Evolutionary conservation across 371 early-diverging fungal genomes (phyloP).

Genomic region (Umbelopsis sp.): DNA sequence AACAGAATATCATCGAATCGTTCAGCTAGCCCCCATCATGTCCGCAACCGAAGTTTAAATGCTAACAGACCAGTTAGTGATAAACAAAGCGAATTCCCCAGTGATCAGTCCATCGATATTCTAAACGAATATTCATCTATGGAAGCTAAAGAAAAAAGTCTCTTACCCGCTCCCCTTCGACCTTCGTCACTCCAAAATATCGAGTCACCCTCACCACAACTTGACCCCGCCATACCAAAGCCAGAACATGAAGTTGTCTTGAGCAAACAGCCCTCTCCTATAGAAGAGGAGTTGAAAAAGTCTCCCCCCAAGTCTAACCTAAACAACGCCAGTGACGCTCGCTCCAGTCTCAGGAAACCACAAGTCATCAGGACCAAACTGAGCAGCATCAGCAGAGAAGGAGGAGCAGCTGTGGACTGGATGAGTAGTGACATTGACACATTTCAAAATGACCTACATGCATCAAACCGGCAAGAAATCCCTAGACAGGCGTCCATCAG

Average conservation of each 20-base stretch:
- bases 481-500: background rate
- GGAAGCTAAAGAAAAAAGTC: conserved; percentile 14
- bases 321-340: background rate
- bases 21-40: background rate
- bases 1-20: background rate
- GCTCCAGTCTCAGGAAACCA: conserved; percentile 5
- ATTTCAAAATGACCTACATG: background rate
- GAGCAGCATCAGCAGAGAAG: background rate
- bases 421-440: conserved; percentile 1
- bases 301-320: background rate
- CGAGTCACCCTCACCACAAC: background rate
- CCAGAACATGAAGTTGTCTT: background rate
- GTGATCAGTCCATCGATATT: background rate
- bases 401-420: background rate
- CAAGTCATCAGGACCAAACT: background rate
- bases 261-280: background rate
- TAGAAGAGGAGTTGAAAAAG: background rate
- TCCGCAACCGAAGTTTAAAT: background rate
- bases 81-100: background rate
- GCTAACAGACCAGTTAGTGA: background rate
- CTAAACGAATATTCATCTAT: background rate
- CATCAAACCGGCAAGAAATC: background rate
- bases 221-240: too few relatives aligned
- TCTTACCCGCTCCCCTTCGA: conserved; percentile 6
- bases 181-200: background rate